These are phyloP conservation scores for Erysiphe pulchra DNA, from an alignment of 2,329 filamentous ascomycete species.

Conservation along the genomic window DNA sequence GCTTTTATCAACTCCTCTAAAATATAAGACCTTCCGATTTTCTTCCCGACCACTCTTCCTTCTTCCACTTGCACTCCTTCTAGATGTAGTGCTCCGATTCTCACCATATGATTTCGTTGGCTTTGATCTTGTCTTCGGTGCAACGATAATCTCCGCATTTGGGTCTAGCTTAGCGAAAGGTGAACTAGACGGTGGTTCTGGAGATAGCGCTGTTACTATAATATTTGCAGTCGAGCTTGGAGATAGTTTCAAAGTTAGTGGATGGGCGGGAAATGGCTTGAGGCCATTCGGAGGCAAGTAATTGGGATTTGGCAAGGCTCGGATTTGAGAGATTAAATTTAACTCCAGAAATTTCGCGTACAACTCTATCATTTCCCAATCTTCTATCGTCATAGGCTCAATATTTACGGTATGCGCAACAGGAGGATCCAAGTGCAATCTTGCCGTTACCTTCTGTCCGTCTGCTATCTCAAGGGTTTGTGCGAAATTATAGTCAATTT, in stretches of 20 bases:
- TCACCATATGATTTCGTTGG: conserved; percentile 39
- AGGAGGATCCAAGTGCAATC: conserved; percentile 70
- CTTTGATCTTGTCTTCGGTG: conserved; percentile 67
- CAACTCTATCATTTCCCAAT: conserved; percentile 97
- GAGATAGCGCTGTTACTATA: conserved; percentile 58
- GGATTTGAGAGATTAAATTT: conserved; percentile 78
- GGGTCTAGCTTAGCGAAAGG: conserved; percentile 81
- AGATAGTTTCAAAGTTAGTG: conserved; percentile 75
- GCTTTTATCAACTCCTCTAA: conserved; percentile 51
- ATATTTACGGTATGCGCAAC: conserved; percentile 88
- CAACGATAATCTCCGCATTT: conserved; percentile 90
- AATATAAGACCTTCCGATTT: conserved; percentile 41
- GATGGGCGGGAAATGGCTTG: conserved; percentile 32
- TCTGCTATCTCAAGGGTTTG: conserved; percentile 51
- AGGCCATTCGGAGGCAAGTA: conserved; percentile 27
- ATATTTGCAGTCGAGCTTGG: conserved; percentile 91
- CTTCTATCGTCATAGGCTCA: conserved; percentile 77
- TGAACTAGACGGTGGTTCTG: conserved; percentile 36
- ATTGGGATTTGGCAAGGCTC: conserved; percentile 69
- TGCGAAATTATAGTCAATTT: conserved; percentile 70
- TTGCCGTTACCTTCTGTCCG: conserved; percentile 48
- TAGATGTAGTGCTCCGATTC: conserved; percentile 56
- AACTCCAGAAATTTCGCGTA: conserved; percentile 89
- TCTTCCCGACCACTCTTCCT: conserved; percentile 36
- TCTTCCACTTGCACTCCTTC: conserved; percentile 47